phyloP scores from a whole-genome alignment of 257 asterid genomes.

The Voacanga thouarsii region DNA sequence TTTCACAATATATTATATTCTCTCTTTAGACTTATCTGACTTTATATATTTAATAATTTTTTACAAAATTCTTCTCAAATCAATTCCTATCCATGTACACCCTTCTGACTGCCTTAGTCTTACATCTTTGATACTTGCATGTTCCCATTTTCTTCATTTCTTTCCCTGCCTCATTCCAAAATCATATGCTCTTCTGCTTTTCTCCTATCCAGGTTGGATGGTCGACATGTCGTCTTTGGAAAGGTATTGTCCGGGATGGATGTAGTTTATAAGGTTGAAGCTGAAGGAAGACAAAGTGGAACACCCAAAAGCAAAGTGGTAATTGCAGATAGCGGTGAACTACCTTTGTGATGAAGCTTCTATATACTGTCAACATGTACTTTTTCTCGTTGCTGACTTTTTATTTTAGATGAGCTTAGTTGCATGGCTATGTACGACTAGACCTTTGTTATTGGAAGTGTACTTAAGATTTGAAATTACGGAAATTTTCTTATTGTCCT shows the following conservation, averaged over 20 bases:
- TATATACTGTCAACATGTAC: neutral
- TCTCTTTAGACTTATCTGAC: no score
- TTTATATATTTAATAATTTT: no score
- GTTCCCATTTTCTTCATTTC: neutral
- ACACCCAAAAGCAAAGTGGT: slow-evolving; percentile 77
- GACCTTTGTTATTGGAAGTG: neutral
- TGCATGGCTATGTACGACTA: neutral
- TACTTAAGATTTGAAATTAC: neutral
- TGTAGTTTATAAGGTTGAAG: slow-evolving; percentile 89
- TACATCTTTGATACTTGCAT: neutral
- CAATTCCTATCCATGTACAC: no score
- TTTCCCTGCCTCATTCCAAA: neutral
- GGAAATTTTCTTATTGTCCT: neutral
- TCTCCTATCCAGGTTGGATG: slow-evolving; percentile 69
- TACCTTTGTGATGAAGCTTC: slow-evolving; percentile 38
- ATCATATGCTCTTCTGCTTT: neutral
- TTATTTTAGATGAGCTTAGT: neutral
- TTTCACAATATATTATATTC: no score
- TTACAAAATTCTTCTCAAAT: no score
- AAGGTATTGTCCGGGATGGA: slow-evolving; percentile 97
- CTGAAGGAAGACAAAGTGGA: slow-evolving; percentile 87
- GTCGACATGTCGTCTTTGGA: slow-evolving; percentile 86
- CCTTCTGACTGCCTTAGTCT: neutral
- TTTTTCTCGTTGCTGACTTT: neutral
- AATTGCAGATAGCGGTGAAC: slow-evolving; percentile 80